Conservation (phyloP, 2,329 filamentous ascomycete genomes). For the Trichoderma atroviride region DNA sequence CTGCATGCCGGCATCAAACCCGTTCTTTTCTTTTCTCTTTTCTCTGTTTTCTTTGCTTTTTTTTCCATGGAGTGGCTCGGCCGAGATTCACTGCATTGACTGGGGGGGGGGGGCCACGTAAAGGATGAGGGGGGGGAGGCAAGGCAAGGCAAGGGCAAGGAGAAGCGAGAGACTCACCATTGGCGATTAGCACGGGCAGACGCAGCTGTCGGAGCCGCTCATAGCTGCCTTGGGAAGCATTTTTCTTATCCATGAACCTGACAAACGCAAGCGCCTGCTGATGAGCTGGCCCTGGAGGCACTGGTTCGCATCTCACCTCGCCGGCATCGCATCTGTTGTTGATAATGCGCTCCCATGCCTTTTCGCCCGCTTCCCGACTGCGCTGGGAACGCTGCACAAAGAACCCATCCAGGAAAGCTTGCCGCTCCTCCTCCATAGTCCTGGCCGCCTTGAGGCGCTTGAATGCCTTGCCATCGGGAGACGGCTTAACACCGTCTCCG, state of each 20-base stretch:
- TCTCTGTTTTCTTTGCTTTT: neutral
- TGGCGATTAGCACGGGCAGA: constrained; percentile 44
- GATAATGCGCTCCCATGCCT: constrained; percentile 41
- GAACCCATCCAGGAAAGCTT: constrained; percentile 40
- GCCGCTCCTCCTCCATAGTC: constrained; percentile 39
- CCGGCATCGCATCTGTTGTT: constrained; percentile 30
- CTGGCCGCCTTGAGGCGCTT: constrained; percentile 38
- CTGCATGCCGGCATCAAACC: neutral
- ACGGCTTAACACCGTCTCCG: constrained; percentile 39
- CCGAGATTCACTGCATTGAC: neutral
- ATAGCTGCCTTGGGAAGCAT: constrained; percentile 40
- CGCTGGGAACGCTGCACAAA: constrained; percentile 37
- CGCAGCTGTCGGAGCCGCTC: constrained; percentile 39
- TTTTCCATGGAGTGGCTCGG: neutral
- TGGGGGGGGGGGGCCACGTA: neutral
- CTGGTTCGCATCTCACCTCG: constrained; percentile 33
- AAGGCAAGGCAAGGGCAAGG: neutral
- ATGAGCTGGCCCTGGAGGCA: constrained; percentile 35
- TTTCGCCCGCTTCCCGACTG: constrained; percentile 39
- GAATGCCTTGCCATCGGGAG: constrained; percentile 38
- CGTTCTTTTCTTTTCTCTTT: neutral
- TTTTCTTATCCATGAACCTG: constrained; percentile 42
- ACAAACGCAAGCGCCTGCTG: constrained; percentile 40
- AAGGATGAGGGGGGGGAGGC: constrained; percentile 1
- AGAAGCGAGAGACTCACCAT: constrained; percentile 37